These are phyloP conservation scores for Salix purpurea DNA, from an alignment of 345 rosid species.

Conservation along the genomic window DNA sequence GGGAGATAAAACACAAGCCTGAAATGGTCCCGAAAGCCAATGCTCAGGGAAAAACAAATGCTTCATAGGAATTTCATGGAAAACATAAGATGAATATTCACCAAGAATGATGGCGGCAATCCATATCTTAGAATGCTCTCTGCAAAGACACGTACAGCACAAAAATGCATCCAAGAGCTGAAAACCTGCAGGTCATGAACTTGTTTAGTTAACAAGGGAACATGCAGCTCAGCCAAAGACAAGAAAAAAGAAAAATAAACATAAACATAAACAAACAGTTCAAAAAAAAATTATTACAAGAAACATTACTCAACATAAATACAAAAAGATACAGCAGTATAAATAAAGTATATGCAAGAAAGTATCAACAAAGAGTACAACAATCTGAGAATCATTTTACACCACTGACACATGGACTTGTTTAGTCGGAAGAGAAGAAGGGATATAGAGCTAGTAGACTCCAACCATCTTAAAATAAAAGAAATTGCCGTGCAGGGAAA, in stretches of 20 bases:
- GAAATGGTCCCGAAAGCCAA: slow-evolving; percentile 25
- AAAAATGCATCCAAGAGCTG: slow-evolving; percentile 99
- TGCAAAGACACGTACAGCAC: slow-evolving; percentile 89
- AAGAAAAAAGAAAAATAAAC: neutral
- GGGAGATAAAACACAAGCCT: slow-evolving; percentile 92
- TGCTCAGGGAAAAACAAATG: slow-evolving; percentile 8
- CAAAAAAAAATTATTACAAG: neutral
- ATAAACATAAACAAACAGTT: too few relatives aligned
- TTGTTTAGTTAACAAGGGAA: neutral
- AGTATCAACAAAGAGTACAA: neutral
- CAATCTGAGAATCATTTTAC: neutral
- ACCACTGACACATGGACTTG: neutral
- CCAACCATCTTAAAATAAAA: neutral
- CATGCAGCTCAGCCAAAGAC: neutral
- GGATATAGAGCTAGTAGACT: neutral
- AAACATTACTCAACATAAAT: neutral
- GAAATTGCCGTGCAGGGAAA: neutral
- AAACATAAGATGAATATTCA: slow-evolving; percentile 25
- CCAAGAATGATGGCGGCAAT: slow-evolving; percentile 93
- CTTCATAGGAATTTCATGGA: neutral
- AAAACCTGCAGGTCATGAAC: slow-evolving; percentile 60
- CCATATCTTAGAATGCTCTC: slow-evolving; percentile 99
- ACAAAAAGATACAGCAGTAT: neutral
- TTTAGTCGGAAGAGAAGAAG: neutral
- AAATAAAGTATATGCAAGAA: neutral